A percentile compares a stretch with the other conserved stretches of the same genome.
phyloP scores from a whole-genome alignment of 208 protist genomes.

The Naegleria fowleri region DNA sequence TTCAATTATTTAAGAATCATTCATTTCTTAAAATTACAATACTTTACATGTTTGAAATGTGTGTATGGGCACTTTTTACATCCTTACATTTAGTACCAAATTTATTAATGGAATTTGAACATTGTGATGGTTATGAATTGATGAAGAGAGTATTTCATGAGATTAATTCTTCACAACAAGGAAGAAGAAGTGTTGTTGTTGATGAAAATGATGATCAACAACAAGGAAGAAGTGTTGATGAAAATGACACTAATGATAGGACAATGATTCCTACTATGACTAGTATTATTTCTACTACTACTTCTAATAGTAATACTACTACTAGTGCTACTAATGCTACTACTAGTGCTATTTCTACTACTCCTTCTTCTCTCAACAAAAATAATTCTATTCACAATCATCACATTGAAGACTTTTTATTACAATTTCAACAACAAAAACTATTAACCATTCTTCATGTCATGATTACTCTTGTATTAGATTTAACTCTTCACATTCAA shows the following conservation, averaged over 20 bases:
- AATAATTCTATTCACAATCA: too few species aligned
- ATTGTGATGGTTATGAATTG: neutral
- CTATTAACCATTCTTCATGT: neutral
- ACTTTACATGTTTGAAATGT: neutral
- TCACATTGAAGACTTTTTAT: neutral
- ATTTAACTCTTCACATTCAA: neutral
- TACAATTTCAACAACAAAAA: slow-evolving; percentile 3
- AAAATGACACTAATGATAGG: too few species aligned
- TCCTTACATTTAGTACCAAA: neutral
- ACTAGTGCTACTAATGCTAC: too few species aligned
- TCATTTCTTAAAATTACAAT: neutral
- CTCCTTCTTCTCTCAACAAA: too few species aligned
- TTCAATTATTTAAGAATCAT: neutral
- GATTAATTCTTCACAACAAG: neutral
- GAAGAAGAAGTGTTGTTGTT: neutral
- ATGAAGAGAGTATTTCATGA: neutral
- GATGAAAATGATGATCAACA: too few species aligned
- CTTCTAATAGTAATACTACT: too few species aligned
- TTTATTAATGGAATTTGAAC: neutral
- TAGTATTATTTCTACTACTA: too few species aligned
- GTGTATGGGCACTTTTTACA: neutral
- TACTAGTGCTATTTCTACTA: too few species aligned
- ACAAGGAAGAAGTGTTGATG: too few species aligned
- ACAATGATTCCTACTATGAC: too few species aligned
- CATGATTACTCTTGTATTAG: neutral